phyloP scores from a whole-genome alignment of 1,284 basidiomycete species.

The Fistulinella cinereoalba region DNA sequence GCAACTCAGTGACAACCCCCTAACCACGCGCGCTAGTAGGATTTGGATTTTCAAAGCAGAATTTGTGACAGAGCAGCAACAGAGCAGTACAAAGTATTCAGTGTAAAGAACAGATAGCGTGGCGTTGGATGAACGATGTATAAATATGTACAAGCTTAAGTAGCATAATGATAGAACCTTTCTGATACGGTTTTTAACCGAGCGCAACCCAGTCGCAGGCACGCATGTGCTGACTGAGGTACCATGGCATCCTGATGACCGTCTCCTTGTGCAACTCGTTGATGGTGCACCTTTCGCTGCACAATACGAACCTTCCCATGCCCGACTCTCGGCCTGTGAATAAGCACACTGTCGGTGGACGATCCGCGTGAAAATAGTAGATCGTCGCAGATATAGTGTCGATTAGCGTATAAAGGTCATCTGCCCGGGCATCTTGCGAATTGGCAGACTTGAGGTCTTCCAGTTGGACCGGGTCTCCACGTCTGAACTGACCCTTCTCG shows the following conservation, averaged over 20 bases:
- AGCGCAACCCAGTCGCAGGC: slow-evolving; percentile 26
- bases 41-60: no score
- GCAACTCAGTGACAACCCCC: no score
- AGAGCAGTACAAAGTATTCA: no score
- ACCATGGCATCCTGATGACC: slow-evolving; percentile 23
- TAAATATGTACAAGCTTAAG: no score
- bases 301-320: slow-evolving; percentile 24
- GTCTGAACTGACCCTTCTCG: slow-evolving; percentile 11
- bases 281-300: slow-evolving; percentile 18
- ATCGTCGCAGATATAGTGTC: slow-evolving; percentile 27
- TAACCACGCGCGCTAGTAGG: no score
- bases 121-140: no score
- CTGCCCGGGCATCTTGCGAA: slow-evolving; percentile 1
- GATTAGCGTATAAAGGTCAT: slow-evolving; percentile 19
- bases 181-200: slow-evolving; percentile 1
- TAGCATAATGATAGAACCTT: neutral
- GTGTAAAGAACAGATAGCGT: no score
- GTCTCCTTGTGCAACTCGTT: slow-evolving; percentile 26
- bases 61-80: no score
- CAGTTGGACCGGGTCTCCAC: slow-evolving; percentile 16
- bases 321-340: slow-evolving; percentile 24
- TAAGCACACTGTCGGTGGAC: slow-evolving; percentile 28
- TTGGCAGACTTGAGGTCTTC: neutral
- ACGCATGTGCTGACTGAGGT: slow-evolving; percentile 17
- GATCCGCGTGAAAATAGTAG: slow-evolving; percentile 24